Evolutionary conservation across 192 early-diverging fungal species (phyloP).

Genomic region (Coemansia sp.): DNA sequence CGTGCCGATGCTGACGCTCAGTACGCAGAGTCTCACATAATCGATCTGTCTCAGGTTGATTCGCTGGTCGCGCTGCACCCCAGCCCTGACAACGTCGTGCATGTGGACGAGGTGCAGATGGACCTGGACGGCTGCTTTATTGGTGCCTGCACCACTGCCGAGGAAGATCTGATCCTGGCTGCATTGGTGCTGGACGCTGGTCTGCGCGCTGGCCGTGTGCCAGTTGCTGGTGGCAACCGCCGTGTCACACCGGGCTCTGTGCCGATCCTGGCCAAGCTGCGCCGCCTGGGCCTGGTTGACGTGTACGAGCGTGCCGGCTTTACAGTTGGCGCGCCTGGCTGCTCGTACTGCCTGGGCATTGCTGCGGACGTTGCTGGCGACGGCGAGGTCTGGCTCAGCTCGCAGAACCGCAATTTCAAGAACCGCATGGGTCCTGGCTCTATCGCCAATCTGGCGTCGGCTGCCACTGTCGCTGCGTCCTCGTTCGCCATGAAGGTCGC

Average conservation of each 20-base stretch:
- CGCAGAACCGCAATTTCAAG: slow-evolving; percentile 84
- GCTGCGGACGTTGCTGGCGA: slow-evolving; percentile 75
- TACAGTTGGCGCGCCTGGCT: slow-evolving; percentile 72
- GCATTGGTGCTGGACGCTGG: slow-evolving; percentile 74
- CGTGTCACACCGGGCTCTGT: slow-evolving; percentile 77
- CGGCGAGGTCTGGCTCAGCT: slow-evolving; percentile 79
- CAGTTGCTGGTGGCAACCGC: slow-evolving; percentile 62
- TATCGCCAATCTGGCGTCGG: slow-evolving; percentile 76
- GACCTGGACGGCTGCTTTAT: slow-evolving; percentile 80
- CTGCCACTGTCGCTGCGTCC: slow-evolving; percentile 77
- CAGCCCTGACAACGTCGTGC: slow-evolving; percentile 74
- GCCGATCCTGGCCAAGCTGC: slow-evolving; percentile 75
- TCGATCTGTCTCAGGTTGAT: slow-evolving; percentile 70
- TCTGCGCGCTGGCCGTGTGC: slow-evolving; percentile 66
- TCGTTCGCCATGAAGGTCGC: slow-evolving; percentile 72
- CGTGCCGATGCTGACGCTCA: slow-evolving; percentile 70
- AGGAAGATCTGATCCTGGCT: slow-evolving; percentile 79
- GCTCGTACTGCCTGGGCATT: slow-evolving; percentile 79
- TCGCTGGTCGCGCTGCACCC: slow-evolving; percentile 71
- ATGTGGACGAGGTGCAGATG: slow-evolving; percentile 61
- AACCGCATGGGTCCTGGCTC: slow-evolving; percentile 83
- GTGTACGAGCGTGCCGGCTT: slow-evolving; percentile 77
- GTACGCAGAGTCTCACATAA: slow-evolving; percentile 77
- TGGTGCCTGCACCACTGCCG: slow-evolving; percentile 80
- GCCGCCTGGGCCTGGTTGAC: slow-evolving; percentile 69